Evolutionary conservation across 805 yeast genomes (phyloP), one percentile per base, ranked within the genome.

Genomic region (Yueomyces sp.): DNA sequence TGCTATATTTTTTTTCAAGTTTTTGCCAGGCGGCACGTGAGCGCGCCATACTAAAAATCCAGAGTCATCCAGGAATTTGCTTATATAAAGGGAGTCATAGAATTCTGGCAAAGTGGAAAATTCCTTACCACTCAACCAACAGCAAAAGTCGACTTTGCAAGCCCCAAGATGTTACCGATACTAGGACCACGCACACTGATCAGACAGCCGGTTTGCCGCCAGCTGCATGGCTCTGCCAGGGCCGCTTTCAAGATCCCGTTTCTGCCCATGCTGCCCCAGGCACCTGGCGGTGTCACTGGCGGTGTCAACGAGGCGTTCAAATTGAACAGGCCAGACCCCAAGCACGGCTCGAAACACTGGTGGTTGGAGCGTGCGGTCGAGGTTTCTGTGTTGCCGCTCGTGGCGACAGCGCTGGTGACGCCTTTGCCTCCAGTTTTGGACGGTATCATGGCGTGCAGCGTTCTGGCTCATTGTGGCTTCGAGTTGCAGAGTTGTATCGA

Each of bases 341-440:
- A 69, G 42, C 88, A 86, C 56, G 96, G 97, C 40, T 83, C 94
- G 28, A 73, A 77, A 61, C 97, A 88, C 69, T 90, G 98, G 98
- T 69, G 84, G n/a, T 79, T 80, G 54, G 98, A 90, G 70, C 76
- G 85, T 52, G 55, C 76, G 4, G 66, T 86, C 34, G 72, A 94
- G 3, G 61, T 81, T 19, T 76, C 80, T 8, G 67, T 88, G 60
- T 72, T 86, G 28, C 98, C 98, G 32, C 67, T 90, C 47, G 71
- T 79, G 30, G 72, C 81, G 37, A 66, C 79, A 27, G 95, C 97
- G 27, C 74, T 87, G 51, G 73, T 81, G 36, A 72, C 81, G 40
- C 74, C 81, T 12, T 64, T 76, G 49, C 69, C 79, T 4, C 81
- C 94, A 9, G 66, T 79, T 27, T 59, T 79, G 33, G 98, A 92